These are phyloP conservation scores for Stenocarpella maydis DNA, from an alignment of 2,329 filamentous ascomycete genomes.

Conservation along the genomic window DNA sequence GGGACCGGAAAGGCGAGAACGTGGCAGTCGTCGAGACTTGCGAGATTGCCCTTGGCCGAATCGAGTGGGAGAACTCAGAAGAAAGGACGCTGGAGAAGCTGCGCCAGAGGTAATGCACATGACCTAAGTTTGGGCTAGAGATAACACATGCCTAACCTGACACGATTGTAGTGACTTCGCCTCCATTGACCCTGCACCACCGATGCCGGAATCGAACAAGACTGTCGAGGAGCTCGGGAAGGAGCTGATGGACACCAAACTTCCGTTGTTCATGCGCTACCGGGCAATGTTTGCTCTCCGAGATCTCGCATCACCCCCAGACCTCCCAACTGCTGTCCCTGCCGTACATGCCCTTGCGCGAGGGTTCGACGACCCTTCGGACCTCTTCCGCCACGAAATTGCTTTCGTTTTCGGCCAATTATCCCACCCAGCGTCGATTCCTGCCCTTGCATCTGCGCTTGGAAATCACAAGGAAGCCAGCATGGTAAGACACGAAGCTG, in stretches of 20 bases:
- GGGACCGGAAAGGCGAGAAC: conserved; percentile 78
- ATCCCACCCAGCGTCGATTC: conserved; percentile 95
- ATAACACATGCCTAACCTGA: conserved; percentile 39
- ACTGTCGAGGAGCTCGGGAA: conserved; percentile 79
- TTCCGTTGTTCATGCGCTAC: conserved; percentile 91
- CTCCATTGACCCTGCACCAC: conserved; percentile 93
- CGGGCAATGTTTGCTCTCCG: conserved; percentile 97
- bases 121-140: not conserved
- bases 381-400: conserved; percentile 96
- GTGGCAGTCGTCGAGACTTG: conserved; percentile 93
- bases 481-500: conserved; percentile 98
- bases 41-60: conserved; percentile 93
- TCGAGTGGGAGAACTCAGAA: conserved; percentile 89
- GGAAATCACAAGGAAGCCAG: conserved; percentile 83
- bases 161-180: conserved; percentile 79
- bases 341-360: conserved; percentile 86
- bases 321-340: conserved; percentile 87
- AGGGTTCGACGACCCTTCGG: conserved; percentile 85
- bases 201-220: conserved; percentile 74
- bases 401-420: conserved; percentile 98
- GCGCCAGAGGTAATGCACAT: conserved; percentile 72
- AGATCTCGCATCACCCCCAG: conserved; percentile 91
- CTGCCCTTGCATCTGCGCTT: conserved; percentile 80
- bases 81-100: conserved; percentile 77
- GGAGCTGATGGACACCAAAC: conserved; percentile 78